These are phyloP conservation scores for Talaromyces ruber DNA, from an alignment of 495 filamentous ascomycete species.

Conservation along the genomic window DNA sequence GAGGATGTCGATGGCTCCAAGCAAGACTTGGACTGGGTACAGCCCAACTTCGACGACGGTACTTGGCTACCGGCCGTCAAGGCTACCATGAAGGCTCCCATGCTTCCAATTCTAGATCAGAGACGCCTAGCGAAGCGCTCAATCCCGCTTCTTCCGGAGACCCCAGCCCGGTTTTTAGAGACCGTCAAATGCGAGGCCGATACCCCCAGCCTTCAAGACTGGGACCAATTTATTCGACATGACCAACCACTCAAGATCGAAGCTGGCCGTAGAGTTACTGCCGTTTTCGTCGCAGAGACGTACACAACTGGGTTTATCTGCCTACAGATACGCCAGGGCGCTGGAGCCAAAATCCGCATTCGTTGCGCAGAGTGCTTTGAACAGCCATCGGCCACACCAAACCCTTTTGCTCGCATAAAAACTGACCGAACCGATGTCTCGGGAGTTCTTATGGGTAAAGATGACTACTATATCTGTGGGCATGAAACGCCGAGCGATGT, in stretches of 20 bases:
- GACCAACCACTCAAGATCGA: conserved; percentile 8
- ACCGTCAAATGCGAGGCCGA: background rate
- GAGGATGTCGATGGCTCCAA: conserved; percentile 10
- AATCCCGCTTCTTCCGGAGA: conserved; percentile 15
- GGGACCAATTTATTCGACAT: conserved; percentile 6
- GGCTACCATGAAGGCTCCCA: conserved; percentile 11
- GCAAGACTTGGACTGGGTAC: conserved; percentile 10
- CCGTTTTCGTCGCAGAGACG: conserved; percentile 9
- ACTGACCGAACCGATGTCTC: conserved; percentile 9
- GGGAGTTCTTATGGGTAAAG: conserved; percentile 12
- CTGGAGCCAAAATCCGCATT: conserved; percentile 9
- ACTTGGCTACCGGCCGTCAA: conserved; percentile 10
- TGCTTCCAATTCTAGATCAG: conserved; percentile 16
- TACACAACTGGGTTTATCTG: conserved; percentile 16
- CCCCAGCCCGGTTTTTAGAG: background rate
- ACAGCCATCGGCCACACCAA: conserved; percentile 12
- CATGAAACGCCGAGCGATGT: background rate
- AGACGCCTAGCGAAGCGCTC: conserved; percentile 13
- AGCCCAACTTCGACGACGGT: conserved; percentile 12
- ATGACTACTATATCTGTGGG: conserved; percentile 14
- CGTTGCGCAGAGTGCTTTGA: conserved; percentile 19
- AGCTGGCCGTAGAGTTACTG: conserved; percentile 4
- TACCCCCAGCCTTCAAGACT: conserved; percentile 6
- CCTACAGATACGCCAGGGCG: conserved; percentile 10
- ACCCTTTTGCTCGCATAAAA: conserved; percentile 14